A percentile compares a stretch with the other conserved stretches of the same genome.
phyloP scores from a whole-genome alignment of 768 basidiomycete species.

The Xanthoconium stramineum region DNA sequence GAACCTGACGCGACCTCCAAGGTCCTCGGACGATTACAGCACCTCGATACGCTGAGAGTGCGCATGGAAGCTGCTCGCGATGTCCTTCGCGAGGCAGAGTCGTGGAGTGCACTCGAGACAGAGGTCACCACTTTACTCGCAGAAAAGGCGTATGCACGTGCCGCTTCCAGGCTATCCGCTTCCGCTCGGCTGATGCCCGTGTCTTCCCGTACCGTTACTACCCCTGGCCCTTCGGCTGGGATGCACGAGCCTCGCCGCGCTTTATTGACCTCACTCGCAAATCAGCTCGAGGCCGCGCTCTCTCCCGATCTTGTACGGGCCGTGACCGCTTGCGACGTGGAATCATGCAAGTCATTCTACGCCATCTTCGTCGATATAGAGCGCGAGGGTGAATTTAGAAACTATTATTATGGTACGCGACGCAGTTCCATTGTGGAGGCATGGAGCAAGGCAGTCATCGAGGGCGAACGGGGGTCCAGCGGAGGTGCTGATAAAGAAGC shows the following conservation, averaged over 20 bases:
- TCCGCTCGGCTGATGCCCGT: constrained; percentile 87
- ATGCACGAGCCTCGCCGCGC: constrained; percentile 76
- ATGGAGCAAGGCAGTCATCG: constrained; percentile 64
- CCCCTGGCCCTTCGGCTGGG: constrained; percentile 8
- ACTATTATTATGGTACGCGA: constrained; percentile 90
- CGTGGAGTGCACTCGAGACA: constrained; percentile 92
- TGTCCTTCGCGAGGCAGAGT: constrained; percentile 91
- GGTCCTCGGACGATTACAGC: constrained; percentile 73
- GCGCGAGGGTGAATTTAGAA: constrained; percentile 87
- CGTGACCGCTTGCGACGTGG: constrained; percentile 74
- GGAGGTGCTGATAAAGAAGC: constrained; percentile 42
- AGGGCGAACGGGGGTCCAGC: constrained; percentile 17
- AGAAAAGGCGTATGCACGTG: constrained; percentile 79
- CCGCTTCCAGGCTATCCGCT: constrained; percentile 88
- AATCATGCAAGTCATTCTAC: constrained; percentile 74
- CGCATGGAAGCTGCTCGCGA: constrained; percentile 89
- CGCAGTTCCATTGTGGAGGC: constrained; percentile 57
- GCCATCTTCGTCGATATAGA: constrained; percentile 89
- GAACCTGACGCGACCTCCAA: constrained; percentile 48
- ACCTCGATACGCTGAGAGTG: constrained; percentile 78
- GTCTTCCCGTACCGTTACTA: constrained; percentile 86
- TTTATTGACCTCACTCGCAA: constrained; percentile 89
- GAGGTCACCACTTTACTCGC: constrained; percentile 85
- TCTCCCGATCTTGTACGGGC: constrained; percentile 89
- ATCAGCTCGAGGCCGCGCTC: constrained; percentile 90